Evolutionary conservation across 768 basidiomycete species (phyloP).

Genomic region (Rhizopogon roseolus): DNA sequence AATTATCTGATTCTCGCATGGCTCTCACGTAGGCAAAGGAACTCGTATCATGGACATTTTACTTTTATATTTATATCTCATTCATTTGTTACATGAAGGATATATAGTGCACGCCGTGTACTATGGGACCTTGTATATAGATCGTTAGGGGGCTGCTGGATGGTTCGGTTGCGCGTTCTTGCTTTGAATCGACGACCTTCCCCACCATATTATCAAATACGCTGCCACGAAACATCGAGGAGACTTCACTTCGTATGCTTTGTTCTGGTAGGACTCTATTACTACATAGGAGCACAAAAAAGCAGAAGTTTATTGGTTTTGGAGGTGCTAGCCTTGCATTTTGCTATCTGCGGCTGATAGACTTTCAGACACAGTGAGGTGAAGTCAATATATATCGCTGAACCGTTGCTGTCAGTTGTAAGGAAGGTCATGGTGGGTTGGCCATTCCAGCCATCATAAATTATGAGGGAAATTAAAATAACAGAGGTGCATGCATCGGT

Average conservation of each 20-base stretch:
- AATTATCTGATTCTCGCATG: neutral
- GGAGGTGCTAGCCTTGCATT: neutral
- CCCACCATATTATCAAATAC: neutral
- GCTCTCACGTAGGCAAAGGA: too few relatives aligned
- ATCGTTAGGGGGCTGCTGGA: too few relatives aligned
- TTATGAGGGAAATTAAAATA: too few relatives aligned
- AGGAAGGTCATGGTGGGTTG: neutral
- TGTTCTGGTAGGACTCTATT: neutral
- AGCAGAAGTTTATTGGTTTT: neutral
- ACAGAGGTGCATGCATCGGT: too few relatives aligned
- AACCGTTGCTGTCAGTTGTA: neutral
- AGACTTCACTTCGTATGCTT: neutral
- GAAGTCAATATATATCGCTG: neutral
- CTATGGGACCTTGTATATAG: neutral
- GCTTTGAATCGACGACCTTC: neutral
- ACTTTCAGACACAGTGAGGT: neutral
- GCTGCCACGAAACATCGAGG: neutral
- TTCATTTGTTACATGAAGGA: neutral
- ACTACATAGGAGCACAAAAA: neutral
- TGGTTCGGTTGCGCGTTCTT: neutral
- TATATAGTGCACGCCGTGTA: neutral
- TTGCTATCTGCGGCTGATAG: neutral
- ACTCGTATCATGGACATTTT: neutral
- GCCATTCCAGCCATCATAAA: too few relatives aligned
- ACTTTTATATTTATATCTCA: too few relatives aligned